Evolutionary conservation across 1,284 basidiomycete species (phyloP), one percentile per base, ranked within the genome.

Genomic region (Apiotrichum domesticum): DNA sequence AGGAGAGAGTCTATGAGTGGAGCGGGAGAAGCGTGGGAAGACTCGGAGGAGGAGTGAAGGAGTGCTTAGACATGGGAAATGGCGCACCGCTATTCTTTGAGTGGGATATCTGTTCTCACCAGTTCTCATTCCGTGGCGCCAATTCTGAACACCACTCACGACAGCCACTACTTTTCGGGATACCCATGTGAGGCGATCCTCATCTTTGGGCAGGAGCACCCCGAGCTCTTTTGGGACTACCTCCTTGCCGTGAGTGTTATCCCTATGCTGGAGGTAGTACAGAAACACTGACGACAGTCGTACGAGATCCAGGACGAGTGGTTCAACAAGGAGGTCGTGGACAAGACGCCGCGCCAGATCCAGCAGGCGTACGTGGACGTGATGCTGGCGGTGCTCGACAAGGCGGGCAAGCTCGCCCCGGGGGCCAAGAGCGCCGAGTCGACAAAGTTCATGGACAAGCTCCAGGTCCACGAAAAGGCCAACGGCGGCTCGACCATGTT

Each of bases 111-210:
- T 29, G 3, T 29, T 29, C 29, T 29, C 29, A 29, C 29, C 29
- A 3, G 29, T 29, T 29, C 45, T 11, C 8, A 32, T 33, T 41
- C 41, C 11, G 33, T 40, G 13, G 29, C 47, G n/a, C 4, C 45
- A 33, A 6, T 29, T 47, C 14, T 13, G 11, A 42, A 7, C 13
- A 14, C 5, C 3, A 42, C 59, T 61, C 39, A 62, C 56, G 35
- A 6, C 51, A 77, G 90, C 88, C 90, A 92, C 68, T 81, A 79
- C 14, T 78, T 83, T 48, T 89, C 87, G 0, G 87, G 86, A 0
- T 81, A 86, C 58, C 83, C 85, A 2, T 86, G 88, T 64, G 92
- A 97, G 77, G 88, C 90, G 14, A 85, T 83, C 10, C 78, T 94
- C 9, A 88, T 89, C 9, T 88, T 92, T 65, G 65, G 83, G 58